phyloP scores from a whole-genome alignment of 1,139 yeast genomes.

The Nakaseomyces sp. region DNA sequence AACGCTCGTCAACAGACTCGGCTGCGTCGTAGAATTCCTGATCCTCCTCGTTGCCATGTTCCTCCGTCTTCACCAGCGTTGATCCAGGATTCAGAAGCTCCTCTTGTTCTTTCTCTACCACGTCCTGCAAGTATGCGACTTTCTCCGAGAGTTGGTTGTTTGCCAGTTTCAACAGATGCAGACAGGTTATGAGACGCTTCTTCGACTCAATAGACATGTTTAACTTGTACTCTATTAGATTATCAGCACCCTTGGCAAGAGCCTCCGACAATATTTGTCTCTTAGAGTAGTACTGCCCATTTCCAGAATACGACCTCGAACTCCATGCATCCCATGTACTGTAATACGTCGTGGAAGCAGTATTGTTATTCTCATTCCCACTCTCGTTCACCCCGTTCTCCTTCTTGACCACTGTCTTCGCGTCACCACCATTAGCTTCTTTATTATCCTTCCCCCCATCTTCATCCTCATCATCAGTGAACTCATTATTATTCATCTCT shows the following conservation, averaged over 20 bases:
- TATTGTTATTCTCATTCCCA: too few relatives aligned
- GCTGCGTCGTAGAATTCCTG: slow-evolving; percentile 27
- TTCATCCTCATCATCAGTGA: slow-evolving; percentile 1
- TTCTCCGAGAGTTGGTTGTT: slow-evolving; percentile 61
- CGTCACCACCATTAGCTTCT: too few relatives aligned
- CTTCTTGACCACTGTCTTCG: background rate
- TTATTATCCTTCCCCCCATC: slow-evolving; percentile 12
- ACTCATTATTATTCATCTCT: slow-evolving; percentile 2
- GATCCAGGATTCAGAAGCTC: slow-evolving; percentile 8
- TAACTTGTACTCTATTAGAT: slow-evolving; percentile 31
- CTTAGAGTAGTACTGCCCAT: slow-evolving; percentile 14
- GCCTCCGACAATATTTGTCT: slow-evolving; percentile 26
- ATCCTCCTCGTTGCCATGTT: slow-evolving; percentile 24
- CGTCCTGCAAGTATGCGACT: slow-evolving; percentile 50
- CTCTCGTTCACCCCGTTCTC: background rate
- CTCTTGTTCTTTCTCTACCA: slow-evolving; percentile 38
- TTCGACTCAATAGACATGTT: slow-evolving; percentile 55
- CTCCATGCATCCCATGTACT: background rate
- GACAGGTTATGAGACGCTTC: slow-evolving; percentile 60
- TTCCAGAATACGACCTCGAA: background rate
- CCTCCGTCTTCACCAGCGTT: slow-evolving; percentile 8
- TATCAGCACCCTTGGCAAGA: slow-evolving; percentile 24
- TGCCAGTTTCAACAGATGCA: slow-evolving; percentile 66
- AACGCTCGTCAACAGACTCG: slow-evolving; percentile 32
- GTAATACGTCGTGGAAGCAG: background rate